Base-by-base conservation (phyloP, 148 eudicot genomes). In the Cornus controversa region DNA sequence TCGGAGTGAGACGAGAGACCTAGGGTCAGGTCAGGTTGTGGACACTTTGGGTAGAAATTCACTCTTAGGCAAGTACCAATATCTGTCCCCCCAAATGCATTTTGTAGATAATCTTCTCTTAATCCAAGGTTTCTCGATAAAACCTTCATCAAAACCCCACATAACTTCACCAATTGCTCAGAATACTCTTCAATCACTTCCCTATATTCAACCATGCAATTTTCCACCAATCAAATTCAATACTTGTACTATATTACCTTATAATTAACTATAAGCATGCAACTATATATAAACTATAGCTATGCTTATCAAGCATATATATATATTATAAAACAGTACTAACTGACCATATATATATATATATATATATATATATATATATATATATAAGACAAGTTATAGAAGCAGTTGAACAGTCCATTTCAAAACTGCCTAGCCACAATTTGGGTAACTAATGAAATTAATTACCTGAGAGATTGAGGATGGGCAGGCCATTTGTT, bases 1-100 rank as follows among this genome's bases (percentile, higher is more conserved):
- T 95, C 99, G 28, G 99, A 95, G 74, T 95, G 99, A 0, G 98
- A 67, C 10, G 97, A 91, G 0, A 95, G 75, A 0, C 98, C 98
- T 18, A 95, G 87, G n/a, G 97, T 85, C 15, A 95, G 80, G 71
- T 95, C 99, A 0, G 99, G 98, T 74, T 95, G 99, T 2, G 99
- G 99, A 74, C 99, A 95, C 77, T 89, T 93, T 9, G 99, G 98
- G 74, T 93, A 95, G 70, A 79, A 95, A 67, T 91, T 93, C 4
- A 84, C 87, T 76, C 99, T 84, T 40, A 93, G 78, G 42, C 98
- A 90, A 14, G 93, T 93, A 42, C 94, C 99, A 29, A 84, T 72
- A 15, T 89, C 85, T 27, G 89, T 83, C 10, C 96, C 98, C 26
- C 99, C 99, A 77, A 96, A 93, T 16, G 93, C 86, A 62, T 89